A percentile compares a stretch with the other conserved stretches of the same genome.
These are phyloP conservation scores for Blepharisma stoltei DNA, from an alignment of 73 alveolate species.

Conservation along the genomic window DNA sequence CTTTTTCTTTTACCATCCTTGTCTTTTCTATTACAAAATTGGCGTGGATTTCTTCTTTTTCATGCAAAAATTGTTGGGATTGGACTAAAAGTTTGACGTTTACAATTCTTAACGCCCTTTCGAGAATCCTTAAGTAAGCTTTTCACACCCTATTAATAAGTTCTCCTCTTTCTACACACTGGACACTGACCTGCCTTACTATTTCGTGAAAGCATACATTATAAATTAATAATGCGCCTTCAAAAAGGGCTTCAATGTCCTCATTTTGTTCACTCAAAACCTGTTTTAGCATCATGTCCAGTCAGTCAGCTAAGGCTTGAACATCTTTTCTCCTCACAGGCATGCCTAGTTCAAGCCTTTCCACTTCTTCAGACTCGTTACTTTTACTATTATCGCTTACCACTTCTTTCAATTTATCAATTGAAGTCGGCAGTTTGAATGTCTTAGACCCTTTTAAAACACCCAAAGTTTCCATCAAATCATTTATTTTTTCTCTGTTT, in stretches of 20 bases:
- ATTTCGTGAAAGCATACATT: not conserved
- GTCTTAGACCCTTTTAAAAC: not conserved
- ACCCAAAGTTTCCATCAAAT: constrained; percentile 5
- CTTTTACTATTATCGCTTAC: not conserved
- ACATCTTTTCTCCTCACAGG: constrained; percentile 17
- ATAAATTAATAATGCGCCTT: not conserved
- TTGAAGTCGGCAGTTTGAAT: not conserved
- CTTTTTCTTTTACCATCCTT: not conserved
- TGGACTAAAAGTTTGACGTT: not conserved
- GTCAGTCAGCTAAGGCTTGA: not conserved
- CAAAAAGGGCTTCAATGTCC: not conserved
- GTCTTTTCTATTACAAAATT: not conserved
- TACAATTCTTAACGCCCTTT: not conserved
- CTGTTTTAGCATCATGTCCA: constrained; percentile 2
- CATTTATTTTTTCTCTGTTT: no score
- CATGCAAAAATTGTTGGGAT: not conserved
- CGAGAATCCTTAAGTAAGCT: not conserved
- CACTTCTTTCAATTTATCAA: not conserved
- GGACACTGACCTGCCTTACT: constrained; percentile 8
- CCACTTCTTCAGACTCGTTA: not conserved
- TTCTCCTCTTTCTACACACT: constrained; percentile 15
- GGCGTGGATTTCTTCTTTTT: not conserved
- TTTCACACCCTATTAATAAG: constrained; percentile 11
- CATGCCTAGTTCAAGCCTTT: not conserved
- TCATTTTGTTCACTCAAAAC: constrained; percentile 5